phyloP scores from a whole-genome alignment of 176 grass and related monocot species.

The Thinopyrum elongatum region DNA sequence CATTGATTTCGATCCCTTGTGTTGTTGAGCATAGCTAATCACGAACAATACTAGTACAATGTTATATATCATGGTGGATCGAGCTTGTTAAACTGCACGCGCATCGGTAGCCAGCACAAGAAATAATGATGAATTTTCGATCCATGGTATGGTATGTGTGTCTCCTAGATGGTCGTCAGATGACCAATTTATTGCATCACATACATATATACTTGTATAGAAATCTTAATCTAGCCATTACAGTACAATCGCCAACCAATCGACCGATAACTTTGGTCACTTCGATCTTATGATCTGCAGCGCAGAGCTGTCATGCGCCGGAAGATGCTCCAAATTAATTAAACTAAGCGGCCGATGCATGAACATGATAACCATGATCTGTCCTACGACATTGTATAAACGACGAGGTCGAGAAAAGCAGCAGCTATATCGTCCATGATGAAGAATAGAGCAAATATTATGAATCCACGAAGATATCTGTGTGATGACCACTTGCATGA shows the following conservation, averaged over 20 bases:
- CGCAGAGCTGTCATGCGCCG: not conserved
- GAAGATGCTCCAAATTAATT: not conserved
- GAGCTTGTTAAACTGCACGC: not conserved
- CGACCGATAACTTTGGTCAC: not conserved
- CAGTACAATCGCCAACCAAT: not conserved
- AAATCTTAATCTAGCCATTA: not conserved
- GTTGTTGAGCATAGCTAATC: not conserved
- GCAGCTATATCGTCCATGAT: not conserved
- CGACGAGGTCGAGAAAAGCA: not conserved
- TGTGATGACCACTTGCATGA: not conserved
- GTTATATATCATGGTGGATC: not conserved
- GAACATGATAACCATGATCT: not conserved
- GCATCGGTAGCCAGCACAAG: not conserved
- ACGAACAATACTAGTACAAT: not conserved
- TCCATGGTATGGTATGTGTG: not conserved
- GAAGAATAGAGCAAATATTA: not conserved
- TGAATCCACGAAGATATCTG: not conserved
- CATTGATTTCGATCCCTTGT: not conserved
- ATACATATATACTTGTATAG: not conserved
- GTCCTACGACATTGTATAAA: not conserved
- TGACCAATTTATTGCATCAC: not conserved
- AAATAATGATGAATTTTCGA: not conserved
- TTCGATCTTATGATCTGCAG: not conserved
- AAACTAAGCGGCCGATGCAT: not conserved
- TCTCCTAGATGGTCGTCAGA: slow-evolving; percentile 1